Evolutionary conservation across 148 eudicot species (phyloP), one percentile per base, ranked within the genome.

Genomic region (Amaranthus cruentus): DNA sequence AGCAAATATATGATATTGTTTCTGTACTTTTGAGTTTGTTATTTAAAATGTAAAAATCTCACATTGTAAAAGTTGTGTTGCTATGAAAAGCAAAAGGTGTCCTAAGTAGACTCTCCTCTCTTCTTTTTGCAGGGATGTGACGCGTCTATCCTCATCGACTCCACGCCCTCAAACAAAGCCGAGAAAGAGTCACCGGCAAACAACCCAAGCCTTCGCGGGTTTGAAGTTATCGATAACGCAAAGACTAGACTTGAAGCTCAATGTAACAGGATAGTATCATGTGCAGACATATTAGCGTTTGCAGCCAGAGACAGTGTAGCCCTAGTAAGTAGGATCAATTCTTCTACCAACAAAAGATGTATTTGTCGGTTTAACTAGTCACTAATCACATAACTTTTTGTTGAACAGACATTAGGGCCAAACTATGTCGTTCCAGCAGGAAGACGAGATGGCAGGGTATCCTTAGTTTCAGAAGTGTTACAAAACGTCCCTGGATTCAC

Each of bases 141-240:
- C 83, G 97, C 78, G 11, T 92, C 97, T 0, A 88, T 92, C 69
- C 89, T 92, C 11, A 85, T 92, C 42, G 89, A 92, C 70, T 88
- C 97, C 2, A 90, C 89, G 15, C 62, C 85, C n/a, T 71, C 87
- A 58, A 90, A 80, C 83, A 78, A 56, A 3, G 95, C 97, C 0
- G 97, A 92, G 85, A 92, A 92, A 70, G 96, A 90, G 73, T 72
- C 92, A 9, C 87, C 89, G 1, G 76, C 86, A 5, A 92, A 92
- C 77, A 83, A 73, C 46, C 88, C 87, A 0, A 89, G 92, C 69
- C 89, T 92, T 12, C 81, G 89, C 73, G 97, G 97, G 14, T 92
- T 90, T 49, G 87, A 89, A 65, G 82, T 90, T 75, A 88, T 92
- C 44, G 97, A 92, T 75, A 85, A 69, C 11, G 90, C 88, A 70